Evolutionary conservation across 108 stramenopile species (phyloP).

Genomic region (Pinguiococcus pyrenoidosus): DNA sequence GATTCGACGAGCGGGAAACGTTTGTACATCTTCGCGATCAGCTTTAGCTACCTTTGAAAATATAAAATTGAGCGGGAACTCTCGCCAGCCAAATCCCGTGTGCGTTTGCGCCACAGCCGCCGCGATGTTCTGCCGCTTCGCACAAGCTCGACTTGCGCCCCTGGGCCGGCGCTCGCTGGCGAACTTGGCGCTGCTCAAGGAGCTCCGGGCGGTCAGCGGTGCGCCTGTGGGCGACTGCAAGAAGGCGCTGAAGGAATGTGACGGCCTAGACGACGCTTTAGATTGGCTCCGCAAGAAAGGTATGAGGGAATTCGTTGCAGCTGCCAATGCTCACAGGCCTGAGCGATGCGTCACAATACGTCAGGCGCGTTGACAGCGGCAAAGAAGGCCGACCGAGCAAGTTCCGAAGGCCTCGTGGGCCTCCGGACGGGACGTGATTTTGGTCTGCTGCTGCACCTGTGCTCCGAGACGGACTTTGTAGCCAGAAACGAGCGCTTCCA

Average conservation of each 20-base stretch:
- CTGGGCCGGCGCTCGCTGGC: not conserved
- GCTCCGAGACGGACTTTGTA: constrained; percentile 49
- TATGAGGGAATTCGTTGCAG: too few species aligned
- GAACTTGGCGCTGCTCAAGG: constrained; percentile 29
- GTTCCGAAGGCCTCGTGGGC: not conserved
- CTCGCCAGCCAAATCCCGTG: too few species aligned
- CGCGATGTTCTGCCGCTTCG: not conserved
- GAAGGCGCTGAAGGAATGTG: constrained; percentile 34
- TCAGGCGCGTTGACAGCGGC: not conserved
- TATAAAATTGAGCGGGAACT: too few species aligned
- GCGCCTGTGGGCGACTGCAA: constrained; percentile 50
- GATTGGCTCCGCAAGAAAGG: constrained; percentile 47
- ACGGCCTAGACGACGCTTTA: constrained; percentile 36
- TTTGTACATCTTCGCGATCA: too few species aligned
- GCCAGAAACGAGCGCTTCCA: constrained; percentile 44
- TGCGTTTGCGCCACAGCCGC: too few species aligned
- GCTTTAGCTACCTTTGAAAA: too few species aligned
- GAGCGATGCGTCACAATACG: too few species aligned
- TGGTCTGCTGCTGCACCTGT: constrained; percentile 32
- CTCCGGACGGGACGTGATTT: too few species aligned
- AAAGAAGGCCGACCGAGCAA: constrained; percentile 4
- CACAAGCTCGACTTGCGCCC: not conserved
- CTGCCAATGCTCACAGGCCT: too few species aligned
- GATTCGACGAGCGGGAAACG: too few species aligned
- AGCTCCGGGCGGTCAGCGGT: constrained; percentile 35